Evolutionary conservation across 2,329 filamentous ascomycete species (phyloP), one percentile per base, ranked within the genome.

Genomic region (Fusarium paranaense): DNA sequence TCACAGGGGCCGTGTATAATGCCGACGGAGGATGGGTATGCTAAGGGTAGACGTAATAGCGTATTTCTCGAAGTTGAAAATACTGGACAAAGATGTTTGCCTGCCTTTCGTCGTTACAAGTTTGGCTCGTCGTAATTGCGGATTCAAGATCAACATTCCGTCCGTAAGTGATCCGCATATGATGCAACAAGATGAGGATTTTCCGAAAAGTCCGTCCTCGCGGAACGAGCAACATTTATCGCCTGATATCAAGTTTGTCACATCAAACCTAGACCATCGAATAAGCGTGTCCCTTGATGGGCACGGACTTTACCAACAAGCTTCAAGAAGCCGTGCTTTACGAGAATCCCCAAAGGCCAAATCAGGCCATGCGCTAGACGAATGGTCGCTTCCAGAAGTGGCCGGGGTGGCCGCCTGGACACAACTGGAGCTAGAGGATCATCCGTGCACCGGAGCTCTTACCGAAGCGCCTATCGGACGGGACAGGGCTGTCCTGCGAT

Each of bases 11-110:
- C 5, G 68, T 76, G 25, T 85, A 86, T 32, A 81, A 80, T 18
- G 82, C 86, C 2, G 85, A 86, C 62, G 85, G 85, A 16, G 84
- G 82, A 11, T 79, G 70, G 74, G 63, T 77, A 1, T 79, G 72
- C 4, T 78, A 16, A 54, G n/a, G 14, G 27, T 11, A 54, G 11
- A 54, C 25, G 18, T 52, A 32, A 47, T 27, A 47, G 45, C 10
- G 25, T 4, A 30, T 30, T 30, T 30, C 30, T 30, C 30, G 30
- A 30, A 30, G 27, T 9, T 30, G 27, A 30, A 30, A 30, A 30
- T 6, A 30, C 27, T 30, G 27, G 27, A 30, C 27, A 52, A 47
- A 50, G 22, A 50, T 50, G 25, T n/a, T 18, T 6, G 18, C 27
- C n/a, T 54, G 18, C 27, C 18, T 54, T 30, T 30, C 16, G 25